phyloP scores from a whole-genome alignment of 164 flowering plant species.

The Piper betle region DNA sequence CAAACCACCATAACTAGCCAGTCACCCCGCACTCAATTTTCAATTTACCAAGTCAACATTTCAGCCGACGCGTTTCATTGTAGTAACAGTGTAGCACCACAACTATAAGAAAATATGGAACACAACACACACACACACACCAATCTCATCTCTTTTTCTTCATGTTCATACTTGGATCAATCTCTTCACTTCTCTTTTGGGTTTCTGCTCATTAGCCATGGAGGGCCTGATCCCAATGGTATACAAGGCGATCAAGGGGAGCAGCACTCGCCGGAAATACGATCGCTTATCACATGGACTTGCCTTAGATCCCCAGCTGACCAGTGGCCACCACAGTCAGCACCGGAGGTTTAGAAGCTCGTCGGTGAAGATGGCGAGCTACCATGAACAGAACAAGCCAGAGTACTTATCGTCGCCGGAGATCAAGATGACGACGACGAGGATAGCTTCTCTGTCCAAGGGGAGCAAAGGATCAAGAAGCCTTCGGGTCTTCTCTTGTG shows the following conservation, averaged over 20 bases:
- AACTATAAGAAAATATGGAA: neutral
- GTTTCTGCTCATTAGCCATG: neutral
- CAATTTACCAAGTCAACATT: too few relatives aligned
- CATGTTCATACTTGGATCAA: neutral
- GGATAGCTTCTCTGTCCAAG: constrained; percentile 1
- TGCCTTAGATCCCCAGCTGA: neutral
- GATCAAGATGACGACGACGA: neutral
- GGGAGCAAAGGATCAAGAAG: constrained; percentile 1
- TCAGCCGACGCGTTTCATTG: too few relatives aligned
- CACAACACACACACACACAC: neutral
- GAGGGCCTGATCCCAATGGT: constrained; percentile 13
- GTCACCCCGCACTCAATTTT: too few relatives aligned
- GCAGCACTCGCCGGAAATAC: constrained; percentile 7
- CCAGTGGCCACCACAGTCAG: neutral
- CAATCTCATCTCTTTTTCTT: neutral
- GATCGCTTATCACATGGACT: constrained; percentile 5
- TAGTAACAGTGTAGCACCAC: neutral
- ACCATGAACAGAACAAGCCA: neutral
- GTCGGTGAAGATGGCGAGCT: neutral
- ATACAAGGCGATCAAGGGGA: constrained; percentile 7
- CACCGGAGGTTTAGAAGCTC: neutral
- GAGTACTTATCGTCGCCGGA: constrained; percentile 1
- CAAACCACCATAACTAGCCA: too few relatives aligned
- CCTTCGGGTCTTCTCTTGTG: constrained; percentile 5
- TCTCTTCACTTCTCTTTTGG: neutral